Evolutionary conservation across 2,329 filamentous ascomycete genomes (phyloP).

Genomic region (Parascedosporium putredinis): DNA sequence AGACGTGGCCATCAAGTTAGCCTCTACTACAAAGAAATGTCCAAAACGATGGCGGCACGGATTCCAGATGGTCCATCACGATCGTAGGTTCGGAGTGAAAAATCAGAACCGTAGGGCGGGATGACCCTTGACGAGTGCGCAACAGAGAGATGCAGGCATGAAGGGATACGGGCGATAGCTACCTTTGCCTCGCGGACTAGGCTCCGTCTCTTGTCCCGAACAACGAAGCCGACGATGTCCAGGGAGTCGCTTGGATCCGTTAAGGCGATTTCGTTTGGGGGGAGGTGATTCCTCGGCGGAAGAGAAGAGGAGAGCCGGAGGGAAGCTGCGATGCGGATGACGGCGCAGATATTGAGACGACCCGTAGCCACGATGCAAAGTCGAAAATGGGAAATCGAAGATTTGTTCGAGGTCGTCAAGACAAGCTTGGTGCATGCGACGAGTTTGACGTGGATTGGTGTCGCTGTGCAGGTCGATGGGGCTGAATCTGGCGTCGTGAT

Average conservation of each 20-base stretch:
- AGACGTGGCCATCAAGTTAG: too few species aligned
- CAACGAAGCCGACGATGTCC: background rate
- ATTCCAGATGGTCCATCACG: too few species aligned
- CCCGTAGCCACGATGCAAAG: background rate
- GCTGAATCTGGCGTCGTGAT: constrained; percentile 40
- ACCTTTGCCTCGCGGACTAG: too few species aligned
- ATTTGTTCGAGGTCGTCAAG: background rate
- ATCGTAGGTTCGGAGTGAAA: too few species aligned
- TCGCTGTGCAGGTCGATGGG: constrained; percentile 21
- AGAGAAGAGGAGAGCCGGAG: background rate
- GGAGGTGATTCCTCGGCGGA: background rate
- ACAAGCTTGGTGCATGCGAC: constrained; percentile 4
- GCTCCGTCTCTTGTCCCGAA: background rate
- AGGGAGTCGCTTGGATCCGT: background rate
- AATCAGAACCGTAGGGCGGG: too few species aligned
- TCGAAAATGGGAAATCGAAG: background rate
- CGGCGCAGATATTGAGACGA: constrained; percentile 3
- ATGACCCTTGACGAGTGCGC: too few species aligned
- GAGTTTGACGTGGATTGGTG: constrained; percentile 10
- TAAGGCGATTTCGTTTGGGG: background rate
- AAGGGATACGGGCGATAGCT: constrained; percentile 5
- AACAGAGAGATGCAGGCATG: background rate
- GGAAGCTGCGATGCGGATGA: background rate
- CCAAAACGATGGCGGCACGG: too few species aligned
- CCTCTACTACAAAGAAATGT: too few species aligned